Percentiles rank a stretch among this genome's conserved stretches.
Evolutionary conservation across 2,329 filamentous ascomycete genomes (phyloP).

Genomic region (Cladophialophora yegresii): DNA sequence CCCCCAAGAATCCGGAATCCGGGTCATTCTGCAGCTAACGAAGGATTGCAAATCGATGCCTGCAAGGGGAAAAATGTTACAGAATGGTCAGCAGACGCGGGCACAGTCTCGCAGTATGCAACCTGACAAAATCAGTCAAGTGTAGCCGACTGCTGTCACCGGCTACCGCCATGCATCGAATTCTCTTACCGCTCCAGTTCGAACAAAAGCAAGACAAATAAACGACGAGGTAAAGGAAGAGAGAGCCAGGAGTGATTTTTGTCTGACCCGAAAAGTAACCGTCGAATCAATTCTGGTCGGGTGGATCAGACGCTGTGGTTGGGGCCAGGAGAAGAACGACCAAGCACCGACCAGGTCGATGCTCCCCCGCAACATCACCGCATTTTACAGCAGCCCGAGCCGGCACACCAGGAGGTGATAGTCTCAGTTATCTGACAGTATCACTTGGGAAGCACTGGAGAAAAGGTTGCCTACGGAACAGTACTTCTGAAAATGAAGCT

Average conservation of each 20-base stretch:
- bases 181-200: not conserved
- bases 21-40: not conserved
- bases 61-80: constrained; percentile 25
- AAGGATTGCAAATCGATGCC: constrained; percentile 20
- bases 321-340: not conserved
- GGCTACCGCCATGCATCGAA: not conserved
- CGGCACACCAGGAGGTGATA: not conserved
- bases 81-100: not conserved
- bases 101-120: not conserved
- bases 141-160: not conserved
- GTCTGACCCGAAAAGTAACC: not conserved
- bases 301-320: not conserved
- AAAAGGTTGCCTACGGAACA: not conserved
- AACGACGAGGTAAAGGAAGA: not conserved
- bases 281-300: not conserved
- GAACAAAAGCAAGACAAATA: not conserved
- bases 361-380: not conserved
- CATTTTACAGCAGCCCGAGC: not conserved
- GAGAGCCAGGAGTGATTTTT: not conserved
- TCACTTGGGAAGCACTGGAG: not conserved
- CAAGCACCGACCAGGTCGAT: not conserved
- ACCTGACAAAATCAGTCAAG: not conserved
- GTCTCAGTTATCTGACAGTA: not conserved
- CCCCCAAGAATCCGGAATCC: not conserved
- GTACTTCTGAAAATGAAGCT: constrained; percentile 17